Percentiles rank a stretch among this genome's conserved stretches.
These are phyloP conservation scores for Alternaria tenuissima DNA, from an alignment of 2,329 filamentous ascomycete species.

Conservation along the genomic window DNA sequence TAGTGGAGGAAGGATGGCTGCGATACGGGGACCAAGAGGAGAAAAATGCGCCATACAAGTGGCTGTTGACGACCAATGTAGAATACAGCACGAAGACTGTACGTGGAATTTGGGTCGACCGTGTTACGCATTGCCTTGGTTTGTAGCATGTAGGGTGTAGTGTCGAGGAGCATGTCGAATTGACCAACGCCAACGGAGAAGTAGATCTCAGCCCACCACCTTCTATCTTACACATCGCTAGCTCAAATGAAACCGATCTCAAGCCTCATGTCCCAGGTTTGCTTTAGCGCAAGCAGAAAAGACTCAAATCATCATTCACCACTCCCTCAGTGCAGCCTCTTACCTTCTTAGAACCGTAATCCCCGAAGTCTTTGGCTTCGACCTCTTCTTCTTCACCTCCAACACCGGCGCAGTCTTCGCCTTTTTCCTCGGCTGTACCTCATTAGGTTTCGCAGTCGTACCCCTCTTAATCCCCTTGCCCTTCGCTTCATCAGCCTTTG, in stretches of 20 bases:
- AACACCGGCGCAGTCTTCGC: constrained; percentile 19
- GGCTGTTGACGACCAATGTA: background rate
- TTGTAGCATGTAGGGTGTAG: background rate
- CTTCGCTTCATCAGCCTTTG: background rate
- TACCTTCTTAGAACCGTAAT: constrained; percentile 13
- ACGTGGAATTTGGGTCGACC: background rate
- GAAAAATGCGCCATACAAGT: background rate
- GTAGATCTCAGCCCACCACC: background rate
- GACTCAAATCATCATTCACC: background rate
- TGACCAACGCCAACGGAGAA: background rate
- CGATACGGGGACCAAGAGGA: background rate
- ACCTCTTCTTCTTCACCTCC: constrained; percentile 14
- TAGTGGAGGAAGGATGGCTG: background rate
- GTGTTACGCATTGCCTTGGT: background rate
- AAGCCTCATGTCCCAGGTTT: background rate
- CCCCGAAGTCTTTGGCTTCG: background rate
- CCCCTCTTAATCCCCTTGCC: constrained; percentile 9
- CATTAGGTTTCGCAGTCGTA: constrained; percentile 13
- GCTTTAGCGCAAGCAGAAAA: background rate
- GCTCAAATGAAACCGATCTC: background rate
- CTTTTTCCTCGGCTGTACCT: constrained; percentile 32
- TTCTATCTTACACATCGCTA: background rate
- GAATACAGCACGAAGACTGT: background rate
- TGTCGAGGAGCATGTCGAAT: background rate
- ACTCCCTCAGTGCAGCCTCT: background rate